Evolutionary conservation across 2,329 filamentous ascomycete species (phyloP).

Genomic region (Cercospora nicotianae): DNA sequence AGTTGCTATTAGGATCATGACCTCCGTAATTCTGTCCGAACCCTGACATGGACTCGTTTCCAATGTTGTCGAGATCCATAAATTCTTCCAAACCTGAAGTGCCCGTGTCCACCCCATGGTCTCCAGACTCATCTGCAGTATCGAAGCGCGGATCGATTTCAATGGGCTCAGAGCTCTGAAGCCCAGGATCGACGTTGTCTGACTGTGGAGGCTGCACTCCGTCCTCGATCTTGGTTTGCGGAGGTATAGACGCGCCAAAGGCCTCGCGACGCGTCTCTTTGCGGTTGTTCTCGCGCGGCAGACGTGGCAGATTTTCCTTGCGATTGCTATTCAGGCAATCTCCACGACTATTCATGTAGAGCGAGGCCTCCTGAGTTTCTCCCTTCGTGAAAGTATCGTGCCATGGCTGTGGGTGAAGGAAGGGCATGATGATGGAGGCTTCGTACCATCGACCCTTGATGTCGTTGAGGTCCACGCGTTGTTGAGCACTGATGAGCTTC

Average conservation of each 20-base stretch:
- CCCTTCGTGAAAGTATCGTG: slow-evolving; percentile 33
- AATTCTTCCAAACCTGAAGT: slow-evolving; percentile 41
- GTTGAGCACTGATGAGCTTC: slow-evolving; percentile 42
- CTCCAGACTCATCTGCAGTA: slow-evolving; percentile 28
- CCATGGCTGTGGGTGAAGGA: slow-evolving; percentile 37
- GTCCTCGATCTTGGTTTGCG: slow-evolving; percentile 41
- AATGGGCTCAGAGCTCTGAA: slow-evolving; percentile 20
- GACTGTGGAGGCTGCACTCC: slow-evolving; percentile 40
- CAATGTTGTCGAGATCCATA: slow-evolving; percentile 44
- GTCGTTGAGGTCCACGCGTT: slow-evolving; percentile 47
- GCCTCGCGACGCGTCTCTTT: slow-evolving; percentile 43
- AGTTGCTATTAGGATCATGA: slow-evolving; percentile 10
- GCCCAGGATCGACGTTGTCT: slow-evolving; percentile 24
- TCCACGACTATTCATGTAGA: slow-evolving; percentile 40
- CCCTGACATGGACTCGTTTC: slow-evolving; percentile 28
- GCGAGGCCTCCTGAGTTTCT: slow-evolving; percentile 37
- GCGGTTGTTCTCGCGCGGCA: slow-evolving; percentile 33
- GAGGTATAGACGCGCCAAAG: slow-evolving; percentile 45
- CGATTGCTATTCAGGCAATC: slow-evolving; percentile 39
- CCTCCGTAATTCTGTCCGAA: slow-evolving; percentile 34
- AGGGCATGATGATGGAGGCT: slow-evolving; percentile 51
- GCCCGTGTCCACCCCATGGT: background rate
- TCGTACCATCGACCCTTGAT: slow-evolving; percentile 64
- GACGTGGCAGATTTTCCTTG: slow-evolving; percentile 32
- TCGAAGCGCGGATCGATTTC: slow-evolving; percentile 38